These are phyloP conservation scores for Lizonia empirigonia DNA, from an alignment of 2,329 filamentous ascomycete species.

Conservation along the genomic window DNA sequence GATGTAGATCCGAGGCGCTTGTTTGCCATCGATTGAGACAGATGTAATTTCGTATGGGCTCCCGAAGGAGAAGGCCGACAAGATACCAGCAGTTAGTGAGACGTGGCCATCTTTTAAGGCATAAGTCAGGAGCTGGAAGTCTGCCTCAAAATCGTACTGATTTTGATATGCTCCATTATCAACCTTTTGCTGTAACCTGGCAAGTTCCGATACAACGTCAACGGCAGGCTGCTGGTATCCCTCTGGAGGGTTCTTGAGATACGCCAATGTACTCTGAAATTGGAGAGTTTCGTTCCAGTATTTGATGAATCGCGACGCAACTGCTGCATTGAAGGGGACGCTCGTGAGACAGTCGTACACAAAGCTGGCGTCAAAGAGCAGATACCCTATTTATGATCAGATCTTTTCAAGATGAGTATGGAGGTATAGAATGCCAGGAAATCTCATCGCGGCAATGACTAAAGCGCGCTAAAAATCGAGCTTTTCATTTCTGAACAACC, in stretches of 20 bases:
- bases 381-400: neutral
- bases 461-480: neutral
- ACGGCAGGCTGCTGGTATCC: conserved; percentile 49
- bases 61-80: conserved; percentile 30
- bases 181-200: conserved; percentile 27
- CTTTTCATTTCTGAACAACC: neutral
- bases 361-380: conserved; percentile 12
- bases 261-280: conserved; percentile 51
- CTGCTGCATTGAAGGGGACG: conserved; percentile 53
- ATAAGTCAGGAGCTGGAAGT: conserved; percentile 39
- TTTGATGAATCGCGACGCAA: conserved; percentile 50
- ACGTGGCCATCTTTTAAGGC: conserved; percentile 43
- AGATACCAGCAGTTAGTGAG: conserved; percentile 27
- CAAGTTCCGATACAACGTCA: conserved; percentile 38
- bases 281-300: conserved; percentile 54
- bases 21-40: conserved; percentile 27
- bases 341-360: conserved; percentile 52
- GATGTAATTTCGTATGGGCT: conserved; percentile 32
- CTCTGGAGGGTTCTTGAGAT: conserved; percentile 48
- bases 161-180: conserved; percentile 34
- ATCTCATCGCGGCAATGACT: neutral
- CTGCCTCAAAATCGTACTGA: conserved; percentile 47
- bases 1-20: conserved; percentile 39
- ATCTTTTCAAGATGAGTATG: neutral
- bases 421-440: neutral